These are phyloP conservation scores for Flaveria bidentis DNA, from an alignment of 129 eudicot genomes.

Conservation along the genomic window DNA sequence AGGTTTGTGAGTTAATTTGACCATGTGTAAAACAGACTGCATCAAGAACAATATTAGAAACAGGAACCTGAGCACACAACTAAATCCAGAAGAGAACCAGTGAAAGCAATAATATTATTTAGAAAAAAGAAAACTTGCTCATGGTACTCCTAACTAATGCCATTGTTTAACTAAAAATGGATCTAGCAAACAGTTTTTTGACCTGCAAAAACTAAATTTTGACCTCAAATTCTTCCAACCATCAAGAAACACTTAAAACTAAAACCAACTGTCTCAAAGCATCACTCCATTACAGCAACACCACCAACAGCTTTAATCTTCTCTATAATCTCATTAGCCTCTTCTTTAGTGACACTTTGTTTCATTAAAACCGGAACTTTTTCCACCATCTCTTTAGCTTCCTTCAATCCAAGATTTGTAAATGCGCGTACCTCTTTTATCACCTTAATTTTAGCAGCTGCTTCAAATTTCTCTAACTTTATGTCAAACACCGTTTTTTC, in stretches of 20 bases:
- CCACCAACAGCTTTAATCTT: constrained; percentile 71
- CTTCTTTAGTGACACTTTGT: constrained; percentile 74
- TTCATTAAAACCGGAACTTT: constrained; percentile 55
- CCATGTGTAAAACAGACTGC: too few relatives aligned
- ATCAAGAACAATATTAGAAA: too few relatives aligned
- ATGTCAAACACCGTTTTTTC: constrained; percentile 77
- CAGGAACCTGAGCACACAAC: constrained; percentile 1
- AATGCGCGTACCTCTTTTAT: constrained; percentile 72
- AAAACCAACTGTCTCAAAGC: background rate
- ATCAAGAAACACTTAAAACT: background rate
- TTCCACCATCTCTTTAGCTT: constrained; percentile 74
- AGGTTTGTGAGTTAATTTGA: too few relatives aligned
- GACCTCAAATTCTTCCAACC: background rate
- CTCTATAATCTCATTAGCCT: constrained; percentile 58
- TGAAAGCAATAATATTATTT: constrained; percentile 30
- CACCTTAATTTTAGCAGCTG: constrained; percentile 61
- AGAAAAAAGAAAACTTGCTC: constrained; percentile 10
- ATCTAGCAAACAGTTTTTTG: constrained; percentile 16
- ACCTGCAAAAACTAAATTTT: constrained; percentile 15
- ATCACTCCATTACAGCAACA: constrained; percentile 70
- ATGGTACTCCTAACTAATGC: constrained; percentile 13
- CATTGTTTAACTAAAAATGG: constrained; percentile 10
- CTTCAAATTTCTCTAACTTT: constrained; percentile 63
- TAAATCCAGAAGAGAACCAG: background rate
- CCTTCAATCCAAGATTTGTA: constrained; percentile 66